Base-by-base conservation (phyloP, 495 filamentous ascomycete genomes). In the Hyaloscypha variabilis region DNA sequence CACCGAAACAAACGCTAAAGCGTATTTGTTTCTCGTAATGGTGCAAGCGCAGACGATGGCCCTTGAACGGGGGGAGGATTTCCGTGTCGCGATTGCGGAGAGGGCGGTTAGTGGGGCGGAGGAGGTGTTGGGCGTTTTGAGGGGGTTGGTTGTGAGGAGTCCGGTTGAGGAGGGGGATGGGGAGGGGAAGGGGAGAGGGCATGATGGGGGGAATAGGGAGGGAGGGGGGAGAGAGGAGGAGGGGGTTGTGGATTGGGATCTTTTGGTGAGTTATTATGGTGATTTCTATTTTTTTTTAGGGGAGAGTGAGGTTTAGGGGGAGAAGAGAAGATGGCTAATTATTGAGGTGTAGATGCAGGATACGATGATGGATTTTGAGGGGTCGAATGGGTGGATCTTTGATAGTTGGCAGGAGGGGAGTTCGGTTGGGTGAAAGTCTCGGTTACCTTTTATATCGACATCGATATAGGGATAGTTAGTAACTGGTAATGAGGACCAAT, bases 1-100 rank as follows among this genome's bases (percentile, higher is more conserved):
- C 11, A 17, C 1, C 6, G 83, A 86, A 58, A 84, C 80, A 1
- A 86, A 82, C 62, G 75, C 84, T 23, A 85, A 84, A 62, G 69
- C 60, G 19, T 77, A 82, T 56, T 71, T 82, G 67, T 83, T 79
- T 65, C 50, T 83, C 6, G 73, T 66, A 59, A 81, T 85, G 76
- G 67, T 78, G 36, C 59, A 78, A 53, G 79, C 76, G 5, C 75
- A 82, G 51, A 73, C 67, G 1, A 75, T 80, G 50, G 77, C 78
- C 3, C 73, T 72, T 8, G 72, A 76, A 24, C 66, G 65, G 0
- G 74, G 72, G 23, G 34, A 55, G 24, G 49, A 39, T 17, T 1
- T 55, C 25, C 29, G 54, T 13, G 29, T 10, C 2, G 61, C 50
- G 30, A 63, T 63, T 25, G 51, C 50, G 14, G 39, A 42, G 26